A percentile compares a stretch with the other conserved stretches of the same genome.
Evolutionary conservation across 306 rosid species (phyloP).

Genomic region (Cercis canadensis): DNA sequence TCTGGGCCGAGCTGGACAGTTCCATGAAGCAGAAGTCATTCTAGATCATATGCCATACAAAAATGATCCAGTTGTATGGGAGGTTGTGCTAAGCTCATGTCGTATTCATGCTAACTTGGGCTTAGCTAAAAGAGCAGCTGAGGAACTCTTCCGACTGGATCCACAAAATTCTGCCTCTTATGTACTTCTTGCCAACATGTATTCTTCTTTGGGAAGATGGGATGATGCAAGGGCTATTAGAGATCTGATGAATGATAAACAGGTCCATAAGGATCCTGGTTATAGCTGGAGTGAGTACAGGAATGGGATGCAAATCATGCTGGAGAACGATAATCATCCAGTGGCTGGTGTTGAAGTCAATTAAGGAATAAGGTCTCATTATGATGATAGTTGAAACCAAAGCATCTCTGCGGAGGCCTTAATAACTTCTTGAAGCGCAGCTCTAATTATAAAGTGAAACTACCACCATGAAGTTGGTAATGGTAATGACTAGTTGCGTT

Average conservation of each 20-base stretch:
- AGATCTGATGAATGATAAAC: conserved; percentile 65
- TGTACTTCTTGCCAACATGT: conserved; percentile 80
- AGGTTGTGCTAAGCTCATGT: conserved; percentile 81
- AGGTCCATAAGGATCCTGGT: conserved; percentile 68
- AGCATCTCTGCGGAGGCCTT: not conserved
- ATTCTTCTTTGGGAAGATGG: conserved; percentile 86
- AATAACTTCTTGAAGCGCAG: not conserved
- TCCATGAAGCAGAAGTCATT: conserved; percentile 67
- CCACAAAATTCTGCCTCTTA: conserved; percentile 65
- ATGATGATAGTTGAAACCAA: conserved; percentile 4
- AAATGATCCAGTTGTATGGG: conserved; percentile 84
- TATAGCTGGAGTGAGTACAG: conserved; percentile 68
- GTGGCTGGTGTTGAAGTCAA: conserved; percentile 17
- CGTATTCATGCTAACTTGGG: conserved; percentile 65
- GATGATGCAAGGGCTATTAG: conserved; percentile 72
- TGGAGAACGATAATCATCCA: conserved; percentile 28
- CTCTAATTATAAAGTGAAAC: conserved; percentile 9
- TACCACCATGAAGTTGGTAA: conserved; percentile 12
- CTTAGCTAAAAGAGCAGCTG: conserved; percentile 72
- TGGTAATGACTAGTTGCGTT: not conserved
- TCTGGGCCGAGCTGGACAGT: conserved; percentile 73
- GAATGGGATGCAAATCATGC: conserved; percentile 34
- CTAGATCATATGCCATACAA: conserved; percentile 66
- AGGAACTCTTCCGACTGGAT: conserved; percentile 66
- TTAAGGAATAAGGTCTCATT: conserved; percentile 13